Base-by-base conservation (phyloP, 257 asterid genomes). In the Osmanthus fragrans region DNA sequence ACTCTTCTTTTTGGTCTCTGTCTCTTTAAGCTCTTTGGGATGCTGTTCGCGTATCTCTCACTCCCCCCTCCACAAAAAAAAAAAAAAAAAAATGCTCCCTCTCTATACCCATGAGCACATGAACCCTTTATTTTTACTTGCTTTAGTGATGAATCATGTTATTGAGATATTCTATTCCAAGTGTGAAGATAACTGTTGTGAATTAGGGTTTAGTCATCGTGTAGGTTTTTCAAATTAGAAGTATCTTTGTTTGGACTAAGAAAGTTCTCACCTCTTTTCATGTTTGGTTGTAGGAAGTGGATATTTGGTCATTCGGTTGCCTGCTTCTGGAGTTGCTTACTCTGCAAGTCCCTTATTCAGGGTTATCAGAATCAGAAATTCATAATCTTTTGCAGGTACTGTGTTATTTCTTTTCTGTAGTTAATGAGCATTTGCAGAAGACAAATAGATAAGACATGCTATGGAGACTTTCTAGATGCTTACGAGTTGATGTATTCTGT, bases 241-340 rank as follows among this genome's bases (percentile, higher is more conserved):
- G 36, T 63, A 63, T 27, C 36, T 21, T 9, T 11, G 7, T 63
- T 63, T 63, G 6, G 67, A n/a, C 42, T 84, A 21, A 66, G 77
- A 7, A 25, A 77, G 19, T 71, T 84, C 72, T 15, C 72, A 29
- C n/a, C 54, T 77, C 9, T 15, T 18, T 77, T 23, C 68, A 29
- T 76, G 45, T 39, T 76, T 73, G 65, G 6, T 30, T 56, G 65
- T 69, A 93, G 98, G 96, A 88, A 84, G 98, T 88, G 87, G 97
- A 94, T 84, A 89, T 92, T 72, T 94, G 98, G 98, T 94, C 98
- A 27, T 92, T 90, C 68, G 98, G 98, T 25, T 94, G 98, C 71
- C 76, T 94, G 81, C 95, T 94, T 77, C 85, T 89, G 85, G 98
- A 94, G 84, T 71, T 94, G 84, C 81, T 92, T 73, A 94, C 98